Evolutionary conservation across 805 yeast species (phyloP), one percentile per base, ranked within the genome.

Genomic region (Wickerhamiella qilinensis): DNA sequence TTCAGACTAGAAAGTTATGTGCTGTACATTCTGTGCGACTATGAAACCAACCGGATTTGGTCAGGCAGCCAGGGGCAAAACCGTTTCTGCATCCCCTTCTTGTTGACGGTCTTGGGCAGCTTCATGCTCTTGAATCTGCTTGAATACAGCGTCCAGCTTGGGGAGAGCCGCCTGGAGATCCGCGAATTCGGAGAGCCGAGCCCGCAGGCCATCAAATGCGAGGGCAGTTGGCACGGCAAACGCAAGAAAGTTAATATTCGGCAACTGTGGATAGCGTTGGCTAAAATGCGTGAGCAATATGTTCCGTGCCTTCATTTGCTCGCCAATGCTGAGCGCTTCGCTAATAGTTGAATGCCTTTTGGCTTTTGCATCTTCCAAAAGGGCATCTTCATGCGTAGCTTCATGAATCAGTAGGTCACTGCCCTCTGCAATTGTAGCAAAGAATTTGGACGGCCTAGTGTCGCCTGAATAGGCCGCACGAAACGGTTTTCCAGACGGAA

Each of bases 401-500:
- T 91, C 99, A 56, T 91, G 99, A 36, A 91, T 75, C 42, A 91
- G 64, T 36, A 91, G 55, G 52, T 84, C 88, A 20, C 83, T 71
- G 11, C 63, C 55, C 17, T 52, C 43, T 1, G 95, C 97, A 38
- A 82, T 69, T 2, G 60, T 64, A 0, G 78, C 71, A 57, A 85
- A 85, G 32, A 51, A 54, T 36, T 55, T 59, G 45, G 74, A 76
- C 1, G 98, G 98, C 49, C 96, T 71, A 0, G 97, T 83, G 54
- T 91, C 99, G 11, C 98, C 98, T 2, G 95, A 84, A 54, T 82
- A 91, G 1, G 95, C 77, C 1, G 86, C 64, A 47, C 72, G 78
- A 62, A 84, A 84, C 42, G 6, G 27, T 2, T 36, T 38, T 6
- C 36, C 41, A 19, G 39, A 38, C 12, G 42, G 22, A 11, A 38